Evolutionary conservation across 495 filamentous ascomycete genomes (phyloP), one percentile per base, ranked within the genome.

Genomic region (Mytilinidion resinicola): DNA sequence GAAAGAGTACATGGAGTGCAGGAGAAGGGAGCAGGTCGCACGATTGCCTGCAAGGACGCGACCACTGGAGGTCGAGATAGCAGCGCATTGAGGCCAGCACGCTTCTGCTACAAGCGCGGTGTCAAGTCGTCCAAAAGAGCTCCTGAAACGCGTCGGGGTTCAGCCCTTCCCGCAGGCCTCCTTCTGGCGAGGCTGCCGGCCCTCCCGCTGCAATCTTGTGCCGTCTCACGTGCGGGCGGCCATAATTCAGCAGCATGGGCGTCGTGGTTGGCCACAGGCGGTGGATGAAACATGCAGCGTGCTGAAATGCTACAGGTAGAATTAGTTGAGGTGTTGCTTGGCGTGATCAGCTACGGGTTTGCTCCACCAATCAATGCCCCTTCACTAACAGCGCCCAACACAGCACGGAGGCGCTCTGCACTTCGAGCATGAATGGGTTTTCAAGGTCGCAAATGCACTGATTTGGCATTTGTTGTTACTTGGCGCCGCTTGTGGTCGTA

Each of bases 41-140:
- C 59, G 51, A 65, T 43, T 48, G 42, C 15, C 59, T 62, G 63
- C 59, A 62, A 59, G 59, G 55, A 66, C 55, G 51, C 50, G 12
- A 52, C 53, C 59, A 53, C 25, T 54, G 55, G 55, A 43, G 53
- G 51, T 66, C 46, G 46, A 37, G 49, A 51, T 59, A 52, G 59
- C 53, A 52, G 19, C 47, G 63, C 63, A 62, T 66, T 61, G 51
- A 48, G 43, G 55, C 54, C 59, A 49, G 55, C 59, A 55, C 59
- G 34, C 7, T 17, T 65, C 63, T 62, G 59, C 51, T 43, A 62
- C 63, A 59, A 20, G 41, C 19, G 55, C 25, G 51, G 63, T 66
- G 46, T 66, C 63, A 60, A 38, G 34, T 34, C 25, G 39, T 42
- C 49, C 47, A 47, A 35, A 47, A 33, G 51, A 20, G 30, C 9